phyloP scores from a whole-genome alignment of 116 monocot genomes.

The Thalassia testudinum region DNA sequence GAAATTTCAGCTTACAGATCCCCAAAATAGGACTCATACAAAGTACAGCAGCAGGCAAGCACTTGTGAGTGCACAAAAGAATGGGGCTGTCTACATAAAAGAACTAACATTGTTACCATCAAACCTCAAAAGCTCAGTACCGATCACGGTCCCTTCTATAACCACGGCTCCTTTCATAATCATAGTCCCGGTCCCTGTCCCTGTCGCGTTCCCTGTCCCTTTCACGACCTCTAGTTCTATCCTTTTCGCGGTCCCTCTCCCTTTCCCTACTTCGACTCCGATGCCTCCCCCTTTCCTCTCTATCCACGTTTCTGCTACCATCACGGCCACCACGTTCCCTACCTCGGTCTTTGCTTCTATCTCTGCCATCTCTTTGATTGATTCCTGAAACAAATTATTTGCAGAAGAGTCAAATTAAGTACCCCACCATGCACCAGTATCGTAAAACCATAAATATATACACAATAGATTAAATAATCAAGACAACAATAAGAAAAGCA shows the following conservation, averaged over 20 bases:
- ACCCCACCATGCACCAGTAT: neutral
- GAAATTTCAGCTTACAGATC: too few relatives aligned
- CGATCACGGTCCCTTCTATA: conserved; percentile 7
- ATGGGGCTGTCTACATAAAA: too few relatives aligned
- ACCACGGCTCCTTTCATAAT: conserved; percentile 7
- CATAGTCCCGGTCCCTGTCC: conserved; percentile 9
- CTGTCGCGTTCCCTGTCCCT: conserved; percentile 19
- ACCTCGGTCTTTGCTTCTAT: conserved; percentile 40
- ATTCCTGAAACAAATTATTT: conserved; percentile 7
- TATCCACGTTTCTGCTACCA: conserved; percentile 29
- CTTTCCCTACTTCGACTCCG: conserved; percentile 53
- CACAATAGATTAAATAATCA: neutral
- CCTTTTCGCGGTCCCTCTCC: conserved; percentile 30
- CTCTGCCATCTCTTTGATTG: conserved; percentile 31
- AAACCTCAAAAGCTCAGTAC: conserved; percentile 1
- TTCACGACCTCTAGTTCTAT: conserved; percentile 31
- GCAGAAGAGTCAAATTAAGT: neutral
- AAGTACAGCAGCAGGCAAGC: too few relatives aligned
- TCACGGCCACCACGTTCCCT: conserved; percentile 30
- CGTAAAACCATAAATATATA: neutral
- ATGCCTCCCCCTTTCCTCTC: conserved; percentile 34
- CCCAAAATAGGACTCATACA: too few relatives aligned
- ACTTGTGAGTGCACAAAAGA: too few relatives aligned
- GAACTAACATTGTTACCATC: too few relatives aligned
- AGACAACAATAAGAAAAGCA: neutral